These are phyloP conservation scores for Trichosanthes truncata DNA, from an alignment of 306 rosid species.

Conservation along the genomic window DNA sequence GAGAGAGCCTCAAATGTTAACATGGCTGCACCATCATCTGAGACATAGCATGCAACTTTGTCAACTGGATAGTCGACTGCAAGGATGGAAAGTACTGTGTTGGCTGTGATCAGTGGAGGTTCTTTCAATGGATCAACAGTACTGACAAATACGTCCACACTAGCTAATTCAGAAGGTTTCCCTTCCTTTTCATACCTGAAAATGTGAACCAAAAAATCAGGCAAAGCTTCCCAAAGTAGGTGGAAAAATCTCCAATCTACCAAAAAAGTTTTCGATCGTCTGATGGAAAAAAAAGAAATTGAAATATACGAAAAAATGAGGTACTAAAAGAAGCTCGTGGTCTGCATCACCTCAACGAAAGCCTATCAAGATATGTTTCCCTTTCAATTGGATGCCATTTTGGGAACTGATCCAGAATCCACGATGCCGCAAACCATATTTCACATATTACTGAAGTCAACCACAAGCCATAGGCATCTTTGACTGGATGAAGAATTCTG, in stretches of 20 bases:
- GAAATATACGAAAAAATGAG: not conserved
- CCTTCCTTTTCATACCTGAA: slow-evolving; percentile 97
- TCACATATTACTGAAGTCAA: slow-evolving; percentile 94
- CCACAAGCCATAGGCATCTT: slow-evolving; percentile 93
- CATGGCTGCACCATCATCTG: slow-evolving; percentile 99
- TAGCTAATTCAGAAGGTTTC: slow-evolving; percentile 68
- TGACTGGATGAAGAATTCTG: slow-evolving; percentile 89
- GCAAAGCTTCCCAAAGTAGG: not conserved
- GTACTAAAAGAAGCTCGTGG: not conserved
- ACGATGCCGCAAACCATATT: slow-evolving; percentile 94
- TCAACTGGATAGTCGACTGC: slow-evolving; percentile 91
- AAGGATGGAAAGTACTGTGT: slow-evolving; percentile 90
- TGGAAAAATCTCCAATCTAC: not conserved
- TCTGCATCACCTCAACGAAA: slow-evolving; percentile 57
- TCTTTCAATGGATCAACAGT: slow-evolving; percentile 96
- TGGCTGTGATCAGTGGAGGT: slow-evolving; percentile 91
- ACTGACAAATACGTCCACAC: slow-evolving; percentile 80
- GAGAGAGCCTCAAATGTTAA: slow-evolving; percentile 95
- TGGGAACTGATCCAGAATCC: slow-evolving; percentile 97
- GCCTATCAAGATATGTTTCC: slow-evolving; percentile 95
- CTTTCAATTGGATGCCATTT: slow-evolving; percentile 86
- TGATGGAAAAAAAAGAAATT: not conserved
- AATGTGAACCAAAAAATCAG: slow-evolving; percentile 10
- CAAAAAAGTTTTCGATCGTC: not conserved
- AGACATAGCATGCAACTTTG: slow-evolving; percentile 93